Percentiles rank a stretch among this genome's conserved stretches.
Conservation (phyloP, 306 rosid species). For the Prunus mira region DNA sequence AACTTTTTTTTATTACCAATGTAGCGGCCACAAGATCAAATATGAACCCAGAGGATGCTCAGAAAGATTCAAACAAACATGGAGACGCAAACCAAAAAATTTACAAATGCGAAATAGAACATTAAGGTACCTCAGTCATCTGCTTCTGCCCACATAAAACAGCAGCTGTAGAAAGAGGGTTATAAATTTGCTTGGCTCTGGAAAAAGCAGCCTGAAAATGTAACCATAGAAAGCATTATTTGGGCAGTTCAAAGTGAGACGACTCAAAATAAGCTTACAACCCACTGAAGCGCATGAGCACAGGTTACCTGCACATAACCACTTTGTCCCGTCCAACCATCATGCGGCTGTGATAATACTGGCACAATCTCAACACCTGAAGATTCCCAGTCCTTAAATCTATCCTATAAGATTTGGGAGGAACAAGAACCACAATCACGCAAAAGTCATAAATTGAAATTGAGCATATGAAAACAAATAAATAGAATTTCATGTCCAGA, state of each 20-base stretch:
- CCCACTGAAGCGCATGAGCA: not conserved
- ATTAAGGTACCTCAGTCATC: conserved; percentile 73
- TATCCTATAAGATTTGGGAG: conserved; percentile 53
- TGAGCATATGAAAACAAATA: not conserved
- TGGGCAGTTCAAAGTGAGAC: not conserved
- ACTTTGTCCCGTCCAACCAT: conserved; percentile 71
- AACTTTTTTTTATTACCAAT: not conserved
- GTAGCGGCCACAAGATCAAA: not conserved
- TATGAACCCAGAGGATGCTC: not conserved
- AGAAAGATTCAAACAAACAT: not conserved
- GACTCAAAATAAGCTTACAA: not conserved
- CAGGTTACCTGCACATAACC: conserved; percentile 82
- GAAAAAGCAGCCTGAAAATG: conserved; percentile 75
- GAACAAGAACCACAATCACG: not conserved
- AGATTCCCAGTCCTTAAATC: conserved; percentile 89
- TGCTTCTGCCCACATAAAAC: conserved; percentile 90
- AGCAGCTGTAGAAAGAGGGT: conserved; percentile 66
- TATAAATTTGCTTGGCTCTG: conserved; percentile 60
- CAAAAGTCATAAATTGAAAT: conserved; percentile 17
- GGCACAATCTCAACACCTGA: conserved; percentile 86
- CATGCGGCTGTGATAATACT: conserved; percentile 84
- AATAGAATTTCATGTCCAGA: not conserved
- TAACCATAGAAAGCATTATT: conserved; percentile 11
- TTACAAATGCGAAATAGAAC: conserved; percentile 1
- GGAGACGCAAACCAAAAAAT: not conserved